Evolutionary conservation across 345 rosid genomes (phyloP).

Genomic region (Schrenkiella parvula): DNA sequence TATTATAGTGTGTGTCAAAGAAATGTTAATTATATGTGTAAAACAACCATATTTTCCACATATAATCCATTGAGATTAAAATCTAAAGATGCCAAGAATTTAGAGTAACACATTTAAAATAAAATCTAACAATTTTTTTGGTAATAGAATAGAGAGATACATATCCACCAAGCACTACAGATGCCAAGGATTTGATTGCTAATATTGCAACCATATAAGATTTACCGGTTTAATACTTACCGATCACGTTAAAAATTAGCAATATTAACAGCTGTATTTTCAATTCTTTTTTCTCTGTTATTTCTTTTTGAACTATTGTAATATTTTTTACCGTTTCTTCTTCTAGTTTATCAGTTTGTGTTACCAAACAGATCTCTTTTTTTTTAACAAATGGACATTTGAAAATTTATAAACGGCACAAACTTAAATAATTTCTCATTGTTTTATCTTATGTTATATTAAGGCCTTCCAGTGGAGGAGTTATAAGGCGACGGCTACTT

Average conservation of each 20-base stretch:
- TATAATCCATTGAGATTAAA: no score
- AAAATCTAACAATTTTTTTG: neutral
- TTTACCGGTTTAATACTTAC: neutral
- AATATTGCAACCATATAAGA: neutral
- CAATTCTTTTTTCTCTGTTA: no score
- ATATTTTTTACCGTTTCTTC: no score
- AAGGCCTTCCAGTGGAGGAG: neutral
- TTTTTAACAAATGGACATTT: neutral
- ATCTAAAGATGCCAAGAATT: no score
- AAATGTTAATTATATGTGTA: neutral
- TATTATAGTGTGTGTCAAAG: neutral
- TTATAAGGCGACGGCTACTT: neutral
- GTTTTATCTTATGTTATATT: neutral
- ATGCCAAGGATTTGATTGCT: neutral
- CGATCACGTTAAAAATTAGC: neutral
- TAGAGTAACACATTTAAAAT: neutral
- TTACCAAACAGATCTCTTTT: no score
- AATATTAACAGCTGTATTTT: neutral
- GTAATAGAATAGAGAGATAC: neutral
- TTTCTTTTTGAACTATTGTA: no score
- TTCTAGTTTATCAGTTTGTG: no score
- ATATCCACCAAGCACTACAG: neutral
- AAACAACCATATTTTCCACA: neutral
- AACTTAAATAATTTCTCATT: neutral
- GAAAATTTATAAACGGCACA: neutral